Conservation (phyloP, 1,284 basidiomycete species). For the Ganoderma sp. region DNA sequence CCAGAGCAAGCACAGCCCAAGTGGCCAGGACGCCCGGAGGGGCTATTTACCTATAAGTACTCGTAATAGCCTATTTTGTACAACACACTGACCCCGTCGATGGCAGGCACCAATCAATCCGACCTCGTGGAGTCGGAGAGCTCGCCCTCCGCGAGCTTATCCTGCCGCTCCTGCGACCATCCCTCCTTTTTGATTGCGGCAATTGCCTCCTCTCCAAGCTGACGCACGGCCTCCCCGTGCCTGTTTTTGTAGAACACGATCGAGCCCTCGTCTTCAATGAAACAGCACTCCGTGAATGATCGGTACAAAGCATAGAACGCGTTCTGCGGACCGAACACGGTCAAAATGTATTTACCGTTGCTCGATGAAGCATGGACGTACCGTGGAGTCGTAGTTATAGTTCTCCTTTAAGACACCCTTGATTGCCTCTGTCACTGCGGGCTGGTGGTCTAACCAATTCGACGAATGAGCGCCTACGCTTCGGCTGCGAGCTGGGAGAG, state of each 20-base stretch:
- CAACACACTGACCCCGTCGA: background rate
- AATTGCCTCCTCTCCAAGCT: conserved; percentile 31
- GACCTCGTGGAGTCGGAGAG: conserved; percentile 17
- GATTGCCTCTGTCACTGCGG: conserved; percentile 41
- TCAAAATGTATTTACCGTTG: background rate
- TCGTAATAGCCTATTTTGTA: conserved; percentile 4
- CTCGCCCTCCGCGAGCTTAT: conserved; percentile 21
- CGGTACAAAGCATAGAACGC: conserved; percentile 44
- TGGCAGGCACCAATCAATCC: background rate
- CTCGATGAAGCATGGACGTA: conserved; percentile 33
- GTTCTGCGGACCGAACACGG: conserved; percentile 32
- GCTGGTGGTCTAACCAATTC: conserved; percentile 48
- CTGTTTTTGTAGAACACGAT: conserved; percentile 81
- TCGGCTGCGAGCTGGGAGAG: background rate
- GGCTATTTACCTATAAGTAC: too few relatives aligned
- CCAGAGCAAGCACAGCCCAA: too few relatives aligned
- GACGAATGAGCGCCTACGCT: conserved; percentile 33
- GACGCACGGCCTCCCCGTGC: conserved; percentile 48
- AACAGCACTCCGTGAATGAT: conserved; percentile 51
- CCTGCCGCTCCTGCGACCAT: conserved; percentile 33
- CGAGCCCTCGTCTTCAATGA: conserved; percentile 77
- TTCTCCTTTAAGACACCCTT: conserved; percentile 42
- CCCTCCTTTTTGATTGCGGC: conserved; percentile 28
- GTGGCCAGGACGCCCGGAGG: too few relatives aligned
- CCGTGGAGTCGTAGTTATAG: conserved; percentile 52